Percentiles rank a stretch among this genome's conserved stretches.
phyloP scores from a whole-genome alignment of 2,329 filamentous ascomycete genomes.

The Colletotrichum ledebouriae region DNA sequence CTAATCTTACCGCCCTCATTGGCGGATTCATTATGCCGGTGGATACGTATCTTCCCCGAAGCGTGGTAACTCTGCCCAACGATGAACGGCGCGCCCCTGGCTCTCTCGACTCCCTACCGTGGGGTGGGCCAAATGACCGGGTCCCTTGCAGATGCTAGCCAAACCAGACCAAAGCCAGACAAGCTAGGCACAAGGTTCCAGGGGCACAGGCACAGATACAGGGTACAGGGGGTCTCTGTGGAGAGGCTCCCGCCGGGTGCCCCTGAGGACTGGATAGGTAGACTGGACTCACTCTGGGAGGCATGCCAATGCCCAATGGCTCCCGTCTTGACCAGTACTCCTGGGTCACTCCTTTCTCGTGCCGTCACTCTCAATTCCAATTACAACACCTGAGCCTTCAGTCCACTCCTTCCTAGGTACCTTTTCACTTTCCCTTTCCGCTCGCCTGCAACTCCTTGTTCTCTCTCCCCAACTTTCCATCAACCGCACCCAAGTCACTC shows the following conservation, averaged over 20 bases:
- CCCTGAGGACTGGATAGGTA: no score
- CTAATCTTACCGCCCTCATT: slow-evolving; percentile 3
- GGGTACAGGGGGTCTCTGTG: slow-evolving; percentile 33
- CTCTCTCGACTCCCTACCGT: background rate
- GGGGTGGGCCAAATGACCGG: slow-evolving; percentile 5
- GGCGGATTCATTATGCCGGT: background rate
- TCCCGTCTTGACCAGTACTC: background rate
- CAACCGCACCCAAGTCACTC: slow-evolving; percentile 32
- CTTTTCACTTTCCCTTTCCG: slow-evolving; percentile 5
- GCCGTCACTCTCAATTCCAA: slow-evolving; percentile 29
- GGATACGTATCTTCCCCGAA: background rate
- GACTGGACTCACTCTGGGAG: no score
- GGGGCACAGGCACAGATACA: slow-evolving; percentile 16
- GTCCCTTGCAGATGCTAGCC: slow-evolving; percentile 34
- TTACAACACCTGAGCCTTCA: slow-evolving; percentile 8
- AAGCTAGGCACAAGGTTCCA: slow-evolving; percentile 32
- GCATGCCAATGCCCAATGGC: no score
- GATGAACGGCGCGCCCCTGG: background rate
- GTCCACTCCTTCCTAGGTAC: background rate
- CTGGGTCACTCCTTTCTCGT: slow-evolving; percentile 41
- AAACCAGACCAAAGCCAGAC: slow-evolving; percentile 32
- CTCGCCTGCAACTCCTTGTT: slow-evolving; percentile 25
- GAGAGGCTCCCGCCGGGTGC: slow-evolving; percentile 20
- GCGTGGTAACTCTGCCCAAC: background rate
- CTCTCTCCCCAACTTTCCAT: slow-evolving; percentile 12